Evolutionary conservation across 2,329 filamentous ascomycete species (phyloP).

Genomic region (Epichloe sibirici): DNA sequence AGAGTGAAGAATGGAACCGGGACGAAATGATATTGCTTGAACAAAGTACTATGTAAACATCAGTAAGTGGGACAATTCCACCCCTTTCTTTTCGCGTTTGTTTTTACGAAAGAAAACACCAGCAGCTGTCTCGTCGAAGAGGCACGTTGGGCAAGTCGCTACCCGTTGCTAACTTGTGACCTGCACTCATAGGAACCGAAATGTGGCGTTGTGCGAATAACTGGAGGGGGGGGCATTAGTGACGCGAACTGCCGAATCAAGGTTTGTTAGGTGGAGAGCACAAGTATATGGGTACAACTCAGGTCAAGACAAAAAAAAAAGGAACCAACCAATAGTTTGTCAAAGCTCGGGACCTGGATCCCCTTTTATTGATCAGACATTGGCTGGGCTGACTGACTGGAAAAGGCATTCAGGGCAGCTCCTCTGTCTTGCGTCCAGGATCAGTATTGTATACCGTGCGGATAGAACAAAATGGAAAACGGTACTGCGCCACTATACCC

Average conservation of each 20-base stretch:
- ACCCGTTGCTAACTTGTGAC: too few relatives aligned
- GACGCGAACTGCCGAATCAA: not conserved
- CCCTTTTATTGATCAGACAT: not conserved
- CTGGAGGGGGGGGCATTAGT: not conserved
- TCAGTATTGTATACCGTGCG: slow-evolving; percentile 25
- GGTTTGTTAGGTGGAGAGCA: too few relatives aligned
- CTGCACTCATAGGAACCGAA: not conserved
- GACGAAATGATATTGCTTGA: too few relatives aligned
- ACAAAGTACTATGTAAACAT: too few relatives aligned
- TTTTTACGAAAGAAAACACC: too few relatives aligned
- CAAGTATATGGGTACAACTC: not conserved
- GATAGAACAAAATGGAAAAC: slow-evolving; percentile 2
- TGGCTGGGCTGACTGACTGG: not conserved
- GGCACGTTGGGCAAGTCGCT: not conserved
- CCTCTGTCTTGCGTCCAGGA: not conserved
- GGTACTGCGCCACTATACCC: slow-evolving; percentile 24
- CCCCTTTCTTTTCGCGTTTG: too few relatives aligned
- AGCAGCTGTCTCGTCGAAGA: too few relatives aligned
- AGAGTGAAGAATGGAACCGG: too few relatives aligned
- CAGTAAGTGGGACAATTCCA: too few relatives aligned
- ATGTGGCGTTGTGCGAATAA: not conserved
- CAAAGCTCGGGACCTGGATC: not conserved
- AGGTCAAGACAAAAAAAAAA: not conserved
- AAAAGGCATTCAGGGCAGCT: not conserved
- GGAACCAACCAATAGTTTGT: not conserved